Base-by-base conservation (phyloP, 345 rosid genomes). In the Fremontodendron californicum region DNA sequence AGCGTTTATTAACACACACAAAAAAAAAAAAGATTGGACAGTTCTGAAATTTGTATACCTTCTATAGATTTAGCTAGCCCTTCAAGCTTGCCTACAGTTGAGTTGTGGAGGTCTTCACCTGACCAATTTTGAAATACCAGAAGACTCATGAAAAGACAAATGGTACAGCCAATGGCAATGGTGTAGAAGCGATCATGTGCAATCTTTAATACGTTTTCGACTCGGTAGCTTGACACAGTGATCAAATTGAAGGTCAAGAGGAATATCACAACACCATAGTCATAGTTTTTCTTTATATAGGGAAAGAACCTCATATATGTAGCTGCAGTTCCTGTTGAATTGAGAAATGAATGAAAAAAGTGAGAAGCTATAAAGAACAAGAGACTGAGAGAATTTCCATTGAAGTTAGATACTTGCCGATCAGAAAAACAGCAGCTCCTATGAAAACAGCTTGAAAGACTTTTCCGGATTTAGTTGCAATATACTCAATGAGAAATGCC, bases 221-320 rank as follows among this genome's bases (percentile, higher is more conserved):
- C 88, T 0, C 97, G 86, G 84, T 85, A 95, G 78, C 98, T 90
- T 29, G 98, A 92, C 5, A 92, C 92, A 0, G 98, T 92, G 76
- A 95, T 90, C 71, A 95, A 62, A 80, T 90, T 90, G 66, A 92
- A 95, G 9, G 98, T 93, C 85, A 95, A 76, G 42, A 95, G 88
- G 84, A 95, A 95, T 76, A 95, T 90, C 77, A 95, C 88, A 3
- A 93, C 93, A 1, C 98, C 99, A 51, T 95, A 91, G 78, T 95
- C 97, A 18, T 92, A 91, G 13, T 90, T 95, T 89, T 86, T 91
- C 90, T 95, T 93, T 81, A 95, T 89, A 63, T 84, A 83, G 0
- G 97, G 98, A 74, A 94, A 80, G 78, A 94, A 94, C 81, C 98
- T 86, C 65, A 88, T 73, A 82, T 89, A 94, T 8, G 98, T 91